These are phyloP conservation scores for Whalleya microplaca DNA, from an alignment of 2,329 filamentous ascomycete genomes.

Conservation along the genomic window DNA sequence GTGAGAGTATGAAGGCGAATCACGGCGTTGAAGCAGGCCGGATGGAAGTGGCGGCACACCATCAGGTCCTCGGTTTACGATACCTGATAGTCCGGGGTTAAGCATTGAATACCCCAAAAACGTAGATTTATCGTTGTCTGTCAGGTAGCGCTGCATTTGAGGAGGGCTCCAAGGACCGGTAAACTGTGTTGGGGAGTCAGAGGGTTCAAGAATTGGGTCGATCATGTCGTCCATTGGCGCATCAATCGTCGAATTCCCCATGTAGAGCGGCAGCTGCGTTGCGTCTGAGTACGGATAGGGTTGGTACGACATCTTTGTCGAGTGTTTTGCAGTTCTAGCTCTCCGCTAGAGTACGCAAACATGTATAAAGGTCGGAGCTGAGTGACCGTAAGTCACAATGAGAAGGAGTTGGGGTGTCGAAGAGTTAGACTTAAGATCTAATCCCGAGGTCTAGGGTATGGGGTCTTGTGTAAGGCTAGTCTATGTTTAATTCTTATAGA, in stretches of 20 bases:
- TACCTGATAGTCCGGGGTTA: slow-evolving; percentile 23
- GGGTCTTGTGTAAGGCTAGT: slow-evolving; percentile 12
- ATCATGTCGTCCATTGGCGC: slow-evolving; percentile 20
- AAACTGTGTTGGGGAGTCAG: slow-evolving; percentile 21
- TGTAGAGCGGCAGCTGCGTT: slow-evolving; percentile 14
- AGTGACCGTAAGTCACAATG: neutral
- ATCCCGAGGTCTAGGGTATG: slow-evolving; percentile 2
- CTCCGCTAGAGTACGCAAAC: neutral
- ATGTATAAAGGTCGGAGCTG: neutral
- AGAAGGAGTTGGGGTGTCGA: slow-evolving; percentile 2
- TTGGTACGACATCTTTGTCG: slow-evolving; percentile 25
- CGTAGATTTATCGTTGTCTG: slow-evolving; percentile 33
- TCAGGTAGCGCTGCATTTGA: slow-evolving; percentile 35
- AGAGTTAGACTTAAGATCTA: slow-evolving; percentile 6
- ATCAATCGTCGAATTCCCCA: slow-evolving; percentile 19
- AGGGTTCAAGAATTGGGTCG: slow-evolving; percentile 35
- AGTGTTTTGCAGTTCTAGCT: neutral
- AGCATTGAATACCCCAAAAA: slow-evolving; percentile 27
- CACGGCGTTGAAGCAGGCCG: slow-evolving; percentile 34
- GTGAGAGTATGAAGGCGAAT: slow-evolving; percentile 44
- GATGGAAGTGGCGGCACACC: slow-evolving; percentile 25
- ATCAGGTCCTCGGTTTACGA: slow-evolving; percentile 14
- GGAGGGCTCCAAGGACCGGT: slow-evolving; percentile 26
- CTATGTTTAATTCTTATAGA: slow-evolving; percentile 1
- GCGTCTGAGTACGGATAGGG: slow-evolving; percentile 22